phyloP scores from a whole-genome alignment of 202 grass and related monocot species.

The Alloteropsis angusta region DNA sequence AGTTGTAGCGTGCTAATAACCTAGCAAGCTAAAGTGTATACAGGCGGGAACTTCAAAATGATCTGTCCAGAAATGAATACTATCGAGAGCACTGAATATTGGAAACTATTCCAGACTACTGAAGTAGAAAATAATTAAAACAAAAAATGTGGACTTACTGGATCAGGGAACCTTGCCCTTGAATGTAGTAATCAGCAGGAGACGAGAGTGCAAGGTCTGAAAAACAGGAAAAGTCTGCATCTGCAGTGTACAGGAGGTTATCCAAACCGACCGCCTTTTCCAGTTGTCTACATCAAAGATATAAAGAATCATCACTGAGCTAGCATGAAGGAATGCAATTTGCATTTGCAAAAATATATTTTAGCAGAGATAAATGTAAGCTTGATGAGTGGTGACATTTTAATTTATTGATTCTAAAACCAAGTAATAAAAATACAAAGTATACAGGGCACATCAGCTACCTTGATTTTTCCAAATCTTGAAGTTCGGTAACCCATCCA shows the following conservation, averaged over 20 bases:
- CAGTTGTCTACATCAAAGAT: constrained; percentile 59
- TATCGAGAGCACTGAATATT: neutral
- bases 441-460: constrained; percentile 4
- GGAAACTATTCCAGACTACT: neutral
- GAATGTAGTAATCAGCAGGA: constrained; percentile 88
- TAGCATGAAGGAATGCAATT: neutral
- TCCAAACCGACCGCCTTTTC: constrained; percentile 73
- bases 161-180: constrained; percentile 97
- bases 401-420: neutral
- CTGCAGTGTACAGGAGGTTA: constrained; percentile 94
- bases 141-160: constrained; percentile 56
- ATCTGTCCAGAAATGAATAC: neutral
- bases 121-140: neutral
- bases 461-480: constrained; percentile 87
- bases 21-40: neutral
- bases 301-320: constrained; percentile 2
- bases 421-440: neutral
- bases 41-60: neutral
- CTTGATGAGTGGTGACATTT: neutral
- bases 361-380: neutral
- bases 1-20: neutral
- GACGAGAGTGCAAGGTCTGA: constrained; percentile 89
- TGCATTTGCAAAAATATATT: neutral
- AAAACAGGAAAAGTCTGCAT: constrained; percentile 95
- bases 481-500: constrained; percentile 96